A percentile compares a stretch with the other conserved stretches of the same genome.
Conservation (phyloP, 192 early-diverging fungal species). For the Umbelopsis ramanniana region DNA sequence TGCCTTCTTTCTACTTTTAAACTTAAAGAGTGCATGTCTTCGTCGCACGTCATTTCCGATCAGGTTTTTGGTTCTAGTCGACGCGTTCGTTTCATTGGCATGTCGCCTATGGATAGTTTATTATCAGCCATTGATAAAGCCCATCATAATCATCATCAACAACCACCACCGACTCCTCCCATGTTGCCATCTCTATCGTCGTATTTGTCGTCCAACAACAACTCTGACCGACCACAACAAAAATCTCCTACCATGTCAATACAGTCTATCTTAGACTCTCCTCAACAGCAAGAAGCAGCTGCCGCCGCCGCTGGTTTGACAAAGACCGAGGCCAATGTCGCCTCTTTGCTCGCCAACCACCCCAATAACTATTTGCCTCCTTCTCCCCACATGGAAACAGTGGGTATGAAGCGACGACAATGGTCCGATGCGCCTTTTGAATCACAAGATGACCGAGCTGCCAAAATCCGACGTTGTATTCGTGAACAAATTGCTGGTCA, state of each 20-base stretch:
- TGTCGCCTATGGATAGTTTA: slow-evolving; percentile 40
- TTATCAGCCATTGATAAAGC: slow-evolving; percentile 37
- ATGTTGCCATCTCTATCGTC: slow-evolving; percentile 16
- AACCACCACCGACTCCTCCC: slow-evolving; percentile 1
- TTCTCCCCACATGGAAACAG: slow-evolving; percentile 7
- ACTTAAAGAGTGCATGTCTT: background rate
- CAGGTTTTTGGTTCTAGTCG: slow-evolving; percentile 43
- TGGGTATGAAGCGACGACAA: slow-evolving; percentile 18
- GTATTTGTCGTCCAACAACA: slow-evolving; percentile 9
- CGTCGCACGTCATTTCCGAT: slow-evolving; percentile 37
- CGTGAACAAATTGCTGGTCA: slow-evolving; percentile 42
- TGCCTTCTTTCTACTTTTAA: background rate
- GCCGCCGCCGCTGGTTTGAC: slow-evolving; percentile 8
- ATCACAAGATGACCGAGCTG: slow-evolving; percentile 41
- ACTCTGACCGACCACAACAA: background rate
- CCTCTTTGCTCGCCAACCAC: slow-evolving; percentile 5
- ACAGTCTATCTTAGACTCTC: slow-evolving; percentile 30
- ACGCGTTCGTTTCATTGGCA: slow-evolving; percentile 25
- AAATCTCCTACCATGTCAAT: slow-evolving; percentile 37
- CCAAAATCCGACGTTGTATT: slow-evolving; percentile 53
- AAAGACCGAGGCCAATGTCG: slow-evolving; percentile 6
- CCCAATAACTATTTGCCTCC: slow-evolving; percentile 14
- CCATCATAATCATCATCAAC: slow-evolving; percentile 21
- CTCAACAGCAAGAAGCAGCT: background rate
- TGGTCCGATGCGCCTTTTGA: slow-evolving; percentile 14